phyloP scores from a whole-genome alignment of 2,329 filamentous ascomycete genomes.

The Hortaea werneckii region DNA sequence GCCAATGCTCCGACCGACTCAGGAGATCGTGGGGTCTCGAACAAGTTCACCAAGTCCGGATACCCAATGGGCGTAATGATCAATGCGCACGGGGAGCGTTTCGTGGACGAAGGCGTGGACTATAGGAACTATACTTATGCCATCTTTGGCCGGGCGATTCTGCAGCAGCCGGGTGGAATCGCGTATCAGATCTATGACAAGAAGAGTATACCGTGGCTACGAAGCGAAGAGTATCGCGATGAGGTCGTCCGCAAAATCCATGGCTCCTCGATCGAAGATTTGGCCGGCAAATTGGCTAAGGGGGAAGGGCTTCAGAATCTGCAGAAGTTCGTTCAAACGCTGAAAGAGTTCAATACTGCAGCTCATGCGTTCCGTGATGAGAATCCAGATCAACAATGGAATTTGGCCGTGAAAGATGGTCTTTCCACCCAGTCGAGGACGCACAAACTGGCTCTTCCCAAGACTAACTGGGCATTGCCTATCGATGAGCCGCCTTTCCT shows the following conservation, averaged over 20 bases:
- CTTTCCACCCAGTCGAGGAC: conserved; percentile 48
- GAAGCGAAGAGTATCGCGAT: conserved; percentile 52
- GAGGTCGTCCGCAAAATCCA: conserved; percentile 46
- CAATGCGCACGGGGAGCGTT: conserved; percentile 48
- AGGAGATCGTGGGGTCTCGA: conserved; percentile 51
- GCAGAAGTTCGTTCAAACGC: conserved; percentile 40
- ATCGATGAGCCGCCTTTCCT: conserved; percentile 49
- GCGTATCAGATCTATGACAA: conserved; percentile 59
- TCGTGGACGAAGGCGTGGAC: conserved; percentile 58
- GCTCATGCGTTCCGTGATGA: conserved; percentile 39
- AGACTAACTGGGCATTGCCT: conserved; percentile 57
- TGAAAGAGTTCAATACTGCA: conserved; percentile 49
- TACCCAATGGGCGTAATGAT: conserved; percentile 59
- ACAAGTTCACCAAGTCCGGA: conserved; percentile 59
- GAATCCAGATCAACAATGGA: conserved; percentile 39
- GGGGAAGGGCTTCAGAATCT: conserved; percentile 38
- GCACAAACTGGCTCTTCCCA: conserved; percentile 39
- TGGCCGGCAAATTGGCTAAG: conserved; percentile 41
- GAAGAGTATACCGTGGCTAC: conserved; percentile 42
- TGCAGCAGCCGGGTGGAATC: conserved; percentile 46
- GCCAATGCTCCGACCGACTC: conserved; percentile 45
- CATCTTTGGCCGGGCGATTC: conserved; percentile 52
- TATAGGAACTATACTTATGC: conserved; percentile 60
- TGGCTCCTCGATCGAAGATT: conserved; percentile 43
- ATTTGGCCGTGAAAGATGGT: conserved; percentile 52